Evolutionary conservation across 1,284 basidiomycete species (phyloP), one percentile per base, ranked within the genome.

Genomic region (Coriolopsis trogii): DNA sequence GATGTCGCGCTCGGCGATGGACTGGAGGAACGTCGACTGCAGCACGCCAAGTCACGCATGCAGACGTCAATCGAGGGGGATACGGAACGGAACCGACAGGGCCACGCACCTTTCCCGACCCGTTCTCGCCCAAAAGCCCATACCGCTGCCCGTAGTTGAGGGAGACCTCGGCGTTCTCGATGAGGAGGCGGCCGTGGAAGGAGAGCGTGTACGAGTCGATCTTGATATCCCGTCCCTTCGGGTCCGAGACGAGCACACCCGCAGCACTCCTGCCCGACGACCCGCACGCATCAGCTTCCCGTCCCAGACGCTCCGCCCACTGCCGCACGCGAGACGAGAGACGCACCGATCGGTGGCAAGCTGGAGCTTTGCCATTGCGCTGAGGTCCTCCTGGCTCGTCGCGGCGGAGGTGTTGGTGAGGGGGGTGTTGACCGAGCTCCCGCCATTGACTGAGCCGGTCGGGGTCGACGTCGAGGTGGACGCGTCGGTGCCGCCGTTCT

Each of bases 81-180:
- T 40, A 28, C 73, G 56, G 72, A 20, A 33, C n/a, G n/a, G n/a
- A n/a, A n/a, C n/a, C n/a, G 12, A 15, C 15, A 18, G 4, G 20
- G 18, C 8, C 43, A 65, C 82, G 67, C 58, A 94, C 93, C 85
- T 99, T 99, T 71, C 96, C 96, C 15, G 92, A 96, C 38, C 96
- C 96, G 70, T 99, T 98, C 73, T 98, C 95, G 51, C 96, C 96
- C 50, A 98, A 79, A 24, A 98, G 80, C 74, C 96, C 96, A 69
- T 99, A 94, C 66, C 94, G 78, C 71, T 98, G 93, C 6, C 95
- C 95, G 67, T 98, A 98, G 75, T 98, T 98, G 64, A 98, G 87
- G n/a, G 92, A 76, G 60, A 88, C 76, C 70, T 82, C 80, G 46
- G 93, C 95, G 59, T 84, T 85, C 72, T 98, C 95, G 65, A 98